Base-by-base conservation (phyloP, 106 monocot species). In the Allium fistulosum region DNA sequence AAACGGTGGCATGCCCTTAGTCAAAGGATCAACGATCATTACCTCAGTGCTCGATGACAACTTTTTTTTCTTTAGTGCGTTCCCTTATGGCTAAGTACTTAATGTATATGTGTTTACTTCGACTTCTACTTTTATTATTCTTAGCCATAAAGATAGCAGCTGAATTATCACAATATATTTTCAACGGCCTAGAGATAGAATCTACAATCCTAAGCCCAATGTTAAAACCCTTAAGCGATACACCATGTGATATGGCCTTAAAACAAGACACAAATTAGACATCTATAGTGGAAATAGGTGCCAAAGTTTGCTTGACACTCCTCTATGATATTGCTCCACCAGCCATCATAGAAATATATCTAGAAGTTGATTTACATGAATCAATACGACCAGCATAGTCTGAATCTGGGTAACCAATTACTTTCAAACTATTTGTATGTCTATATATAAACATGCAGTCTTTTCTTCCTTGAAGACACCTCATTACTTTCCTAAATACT, bases 391-490 rank as follows among this genome's bases (percentile, higher is more conserved):
- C 37, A 37, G 5, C 0, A 37, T 2, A 46, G 17, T 65, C 45
- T 13, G 64, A 65, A 65, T 65, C 28, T 46, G 6, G 11, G 47
- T 65, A 26, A n/a, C 3, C 8, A 46, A 27, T 46, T 2, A 65
- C 4, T 46, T 65, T 14, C 64, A 65, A 37, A 9, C 28, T 10
- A 4, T 65, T 46, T 10, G 47, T 46, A 8, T 11, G 4, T 46
- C 10, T 65, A 46, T 45, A 65, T 8, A 65, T 65, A 37, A 46
- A 15, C 64, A 65, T 65, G 45, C 26, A 62, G 6, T 62, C 16
- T 62, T 62, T 62, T 15, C 1, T 65, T 65, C 28, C 37, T 28
- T 12, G 7, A 9, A 65, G 14, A 65, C 1, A 2, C 37, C 37
- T 37, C 37, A 37, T 37, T 37, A 37, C 5, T 37, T 37, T 37